Base-by-base conservation (phyloP, 805 yeast species). In the Suhomyces sp. region DNA sequence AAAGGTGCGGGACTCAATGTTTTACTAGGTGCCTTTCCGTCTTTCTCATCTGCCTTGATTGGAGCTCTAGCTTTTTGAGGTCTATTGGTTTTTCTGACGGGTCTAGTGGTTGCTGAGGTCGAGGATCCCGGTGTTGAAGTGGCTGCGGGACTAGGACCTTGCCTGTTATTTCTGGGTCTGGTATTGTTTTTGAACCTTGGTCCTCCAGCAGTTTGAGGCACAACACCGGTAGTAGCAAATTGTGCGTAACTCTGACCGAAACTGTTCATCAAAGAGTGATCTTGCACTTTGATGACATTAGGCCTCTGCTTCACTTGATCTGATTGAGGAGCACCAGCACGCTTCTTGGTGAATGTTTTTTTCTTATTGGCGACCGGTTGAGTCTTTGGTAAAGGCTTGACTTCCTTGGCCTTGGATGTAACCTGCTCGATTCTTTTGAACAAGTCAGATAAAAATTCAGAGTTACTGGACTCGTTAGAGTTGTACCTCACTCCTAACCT, bases 381-480 rank as follows among this genome's bases (percentile, higher is more conserved):
- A 20, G 51, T 43, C n/a, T 22, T 15, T 27, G 44, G 22, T 27
- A 15, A 25, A n/a, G 51, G 45, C 51, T 51, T 51, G 35, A 48
- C 47, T 15, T 54, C 53, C 22, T 49, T 48, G 19, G 51, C 47
- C 41, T 51, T 57, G 49, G 60, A 50, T 37, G 66, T 68, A 54
- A 69, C 68, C 29, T 51, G 51, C 49, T 73, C 76, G 50, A 73
- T 68, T 57, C 76, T 63, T 44, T 64, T 64, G 61, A 73, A 68
- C 53, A 73, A 61, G 37, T 64, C 68, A n/a, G 73, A 64, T 55
- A 73, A 63, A 47, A 70, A 70, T 3, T 47, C 51, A n/a, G 51
- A 47, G 43, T 47, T 29, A 22, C 40, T 46, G 47, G 51, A 21
- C 27, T 43, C 44, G 20, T 44, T 51, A 25, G 54, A 48, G 48